phyloP scores from a whole-genome alignment of 352 stramenopile species.

The Globisporangium perplexum region DNA sequence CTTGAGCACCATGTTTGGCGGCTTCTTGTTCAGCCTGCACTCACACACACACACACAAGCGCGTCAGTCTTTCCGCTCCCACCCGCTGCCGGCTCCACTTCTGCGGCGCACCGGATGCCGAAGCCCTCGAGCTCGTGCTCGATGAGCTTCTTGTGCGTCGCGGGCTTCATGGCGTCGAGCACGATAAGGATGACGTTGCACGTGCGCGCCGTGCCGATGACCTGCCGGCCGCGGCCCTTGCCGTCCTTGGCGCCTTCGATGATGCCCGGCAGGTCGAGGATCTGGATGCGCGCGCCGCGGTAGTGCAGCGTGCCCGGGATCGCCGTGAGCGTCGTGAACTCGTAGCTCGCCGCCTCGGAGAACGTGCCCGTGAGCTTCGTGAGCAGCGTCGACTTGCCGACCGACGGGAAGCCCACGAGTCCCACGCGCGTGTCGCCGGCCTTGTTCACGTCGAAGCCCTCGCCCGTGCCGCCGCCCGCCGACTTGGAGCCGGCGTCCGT shows the following conservation, averaged over 20 bases:
- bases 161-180: conserved; percentile 94
- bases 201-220: conserved; percentile 96
- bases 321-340: conserved; percentile 99
- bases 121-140: conserved; percentile 98
- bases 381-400: conserved; percentile 97
- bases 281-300: conserved; percentile 82
- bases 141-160: conserved; percentile 98
- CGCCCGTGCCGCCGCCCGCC: conserved; percentile 57
- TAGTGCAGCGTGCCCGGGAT: conserved; percentile 98
- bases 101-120: conserved; percentile 88
- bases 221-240: conserved; percentile 95
- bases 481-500: conserved; percentile 74
- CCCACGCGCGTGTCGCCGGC: conserved; percentile 96
- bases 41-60: not conserved
- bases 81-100: no score
- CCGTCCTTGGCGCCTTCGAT: conserved; percentile 99
- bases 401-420: conserved; percentile 97
- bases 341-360: conserved; percentile 94
- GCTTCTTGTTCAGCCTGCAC: conserved; percentile 93
- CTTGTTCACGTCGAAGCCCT: conserved; percentile 91
- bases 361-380: conserved; percentile 96
- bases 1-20: conserved; percentile 95
- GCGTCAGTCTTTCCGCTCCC: not conserved
- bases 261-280: conserved; percentile 93
- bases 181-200: conserved; percentile 99